Conservation (phyloP, 2,329 filamentous ascomycete species). For the Hypoxylon sp. region DNA sequence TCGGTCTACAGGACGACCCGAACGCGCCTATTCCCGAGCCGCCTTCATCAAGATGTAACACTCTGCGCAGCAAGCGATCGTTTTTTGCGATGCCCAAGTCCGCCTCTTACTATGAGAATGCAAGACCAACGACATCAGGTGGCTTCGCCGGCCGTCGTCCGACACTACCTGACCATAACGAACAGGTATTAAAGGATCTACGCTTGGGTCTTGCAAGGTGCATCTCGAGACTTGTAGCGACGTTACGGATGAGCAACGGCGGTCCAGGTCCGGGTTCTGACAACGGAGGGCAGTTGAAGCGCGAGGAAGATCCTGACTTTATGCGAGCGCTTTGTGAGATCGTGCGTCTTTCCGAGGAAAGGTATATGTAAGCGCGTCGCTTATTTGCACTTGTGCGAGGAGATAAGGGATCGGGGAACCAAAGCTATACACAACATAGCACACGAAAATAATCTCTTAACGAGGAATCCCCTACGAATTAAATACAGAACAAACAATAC, state of each 20-base stretch:
- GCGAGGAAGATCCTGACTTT: conserved; percentile 56
- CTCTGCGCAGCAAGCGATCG: conserved; percentile 43
- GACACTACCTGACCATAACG: conserved; percentile 34
- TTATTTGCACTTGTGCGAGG: neutral
- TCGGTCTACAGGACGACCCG: conserved; percentile 61
- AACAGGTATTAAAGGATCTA: conserved; percentile 56
- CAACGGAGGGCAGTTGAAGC: conserved; percentile 34
- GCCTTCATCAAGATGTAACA: conserved; percentile 39
- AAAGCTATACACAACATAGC: neutral
- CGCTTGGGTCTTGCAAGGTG: conserved; percentile 66
- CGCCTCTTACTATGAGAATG: conserved; percentile 28
- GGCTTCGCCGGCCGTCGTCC: conserved; percentile 22
- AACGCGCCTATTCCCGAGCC: conserved; percentile 37
- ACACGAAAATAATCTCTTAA: neutral
- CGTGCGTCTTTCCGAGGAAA: conserved; percentile 60
- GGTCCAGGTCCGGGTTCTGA: conserved; percentile 6
- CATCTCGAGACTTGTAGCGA: conserved; percentile 66
- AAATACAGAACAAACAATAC: neutral
- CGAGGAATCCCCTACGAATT: conserved; percentile 1
- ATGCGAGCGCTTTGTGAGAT: conserved; percentile 61
- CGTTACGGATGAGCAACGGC: conserved; percentile 56
- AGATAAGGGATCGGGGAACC: neutral
- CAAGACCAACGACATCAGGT: conserved; percentile 42
- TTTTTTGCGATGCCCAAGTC: conserved; percentile 35
- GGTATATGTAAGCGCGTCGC: conserved; percentile 35